Conservation (phyloP, 768 basidiomycete species). For the Suillus tomentosus region DNA sequence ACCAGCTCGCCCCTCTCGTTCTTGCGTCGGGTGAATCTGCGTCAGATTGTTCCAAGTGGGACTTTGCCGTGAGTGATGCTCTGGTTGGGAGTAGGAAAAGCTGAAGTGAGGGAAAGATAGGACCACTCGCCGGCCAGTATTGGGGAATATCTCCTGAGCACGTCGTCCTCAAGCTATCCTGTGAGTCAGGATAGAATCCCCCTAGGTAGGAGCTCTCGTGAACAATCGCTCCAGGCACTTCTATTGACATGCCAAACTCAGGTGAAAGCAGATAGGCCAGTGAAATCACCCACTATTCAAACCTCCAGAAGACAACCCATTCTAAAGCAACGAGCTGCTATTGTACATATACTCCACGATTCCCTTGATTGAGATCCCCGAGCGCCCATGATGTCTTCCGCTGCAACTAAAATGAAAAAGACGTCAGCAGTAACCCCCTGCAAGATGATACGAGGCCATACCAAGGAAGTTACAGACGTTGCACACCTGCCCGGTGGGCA, state of each 20-base stretch:
- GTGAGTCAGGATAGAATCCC: not conserved
- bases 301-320: not conserved
- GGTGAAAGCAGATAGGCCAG: not conserved
- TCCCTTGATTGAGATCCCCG: not conserved
- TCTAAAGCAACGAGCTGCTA: not conserved
- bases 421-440: accelerated
- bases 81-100: not conserved
- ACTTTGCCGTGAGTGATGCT: not conserved
- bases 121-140: not conserved
- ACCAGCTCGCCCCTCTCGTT: not conserved
- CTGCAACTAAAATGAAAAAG: too few relatives aligned
- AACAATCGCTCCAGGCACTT: not conserved
- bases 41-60: not conserved
- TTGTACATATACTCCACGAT: not conserved
- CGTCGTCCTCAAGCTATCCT: not conserved
- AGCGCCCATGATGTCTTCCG: not conserved
- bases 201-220: not conserved
- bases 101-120: not conserved
- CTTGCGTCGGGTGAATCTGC: not conserved
- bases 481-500: not conserved
- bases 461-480: accelerated
- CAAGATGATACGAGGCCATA: not conserved
- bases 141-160: not conserved
- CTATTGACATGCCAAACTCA: not conserved
- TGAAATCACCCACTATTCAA: not conserved